Percentiles rank a stretch among this genome's conserved stretches.
Evolutionary conservation across 345 rosid species (phyloP).

Genomic region (Sonneratia alba): DNA sequence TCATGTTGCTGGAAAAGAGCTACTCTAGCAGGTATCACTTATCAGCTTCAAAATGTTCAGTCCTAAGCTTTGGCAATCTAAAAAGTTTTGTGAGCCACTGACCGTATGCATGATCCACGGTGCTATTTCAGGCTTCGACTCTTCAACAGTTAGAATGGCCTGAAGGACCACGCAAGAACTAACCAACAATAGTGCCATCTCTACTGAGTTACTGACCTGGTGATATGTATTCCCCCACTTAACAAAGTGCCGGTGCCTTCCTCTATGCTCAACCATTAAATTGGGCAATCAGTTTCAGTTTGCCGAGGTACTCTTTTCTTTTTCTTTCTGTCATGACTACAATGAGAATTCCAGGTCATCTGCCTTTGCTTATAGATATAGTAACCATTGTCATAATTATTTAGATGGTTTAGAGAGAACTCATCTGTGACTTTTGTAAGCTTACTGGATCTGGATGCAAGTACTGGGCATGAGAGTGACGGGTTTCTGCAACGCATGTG

Average conservation of each 20-base stretch:
- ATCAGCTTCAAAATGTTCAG: not conserved
- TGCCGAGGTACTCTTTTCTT: not conserved
- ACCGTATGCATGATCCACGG: not conserved
- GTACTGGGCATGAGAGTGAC: not conserved
- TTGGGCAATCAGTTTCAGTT: not conserved
- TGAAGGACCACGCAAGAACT: not conserved
- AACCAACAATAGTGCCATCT: not conserved
- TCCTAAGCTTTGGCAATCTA: not conserved
- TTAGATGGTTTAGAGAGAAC: not conserved
- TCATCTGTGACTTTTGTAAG: not conserved
- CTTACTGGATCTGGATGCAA: not conserved
- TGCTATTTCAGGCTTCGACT: not conserved
- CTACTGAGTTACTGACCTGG: not conserved
- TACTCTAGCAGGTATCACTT: not conserved
- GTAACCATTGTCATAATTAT: not conserved
- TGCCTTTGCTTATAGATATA: no score
- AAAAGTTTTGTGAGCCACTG: not conserved
- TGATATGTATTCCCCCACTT: not conserved
- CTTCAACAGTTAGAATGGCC: not conserved
- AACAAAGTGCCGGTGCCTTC: not conserved
- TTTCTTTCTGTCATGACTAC: not conserved
- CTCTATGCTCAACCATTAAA: not conserved
- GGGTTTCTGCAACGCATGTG: not conserved
- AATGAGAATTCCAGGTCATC: no score
- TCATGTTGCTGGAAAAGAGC: not conserved